Percentiles rank a stretch among this genome's conserved stretches.
phyloP scores from a whole-genome alignment of 2,329 filamentous ascomycete genomes.

The Ilyonectria sp. region DNA sequence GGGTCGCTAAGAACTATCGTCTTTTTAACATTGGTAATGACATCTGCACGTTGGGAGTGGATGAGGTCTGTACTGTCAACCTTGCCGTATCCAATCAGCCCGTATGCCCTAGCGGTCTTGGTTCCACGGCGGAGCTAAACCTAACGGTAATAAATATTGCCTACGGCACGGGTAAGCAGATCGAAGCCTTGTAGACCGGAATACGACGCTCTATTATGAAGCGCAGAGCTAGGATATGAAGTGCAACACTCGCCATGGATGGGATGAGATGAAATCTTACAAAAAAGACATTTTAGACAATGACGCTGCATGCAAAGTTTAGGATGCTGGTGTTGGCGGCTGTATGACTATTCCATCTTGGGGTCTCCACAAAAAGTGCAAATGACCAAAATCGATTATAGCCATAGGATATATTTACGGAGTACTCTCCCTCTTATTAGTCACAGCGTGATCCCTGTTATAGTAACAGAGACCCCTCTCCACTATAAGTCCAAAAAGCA shows the following conservation, averaged over 20 bases:
- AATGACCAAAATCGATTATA: too few species aligned
- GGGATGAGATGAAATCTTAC: slow-evolving; percentile 32
- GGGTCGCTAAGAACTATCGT: slow-evolving; percentile 67
- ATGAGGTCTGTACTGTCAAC: slow-evolving; percentile 67
- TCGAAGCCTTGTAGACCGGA: slow-evolving; percentile 34
- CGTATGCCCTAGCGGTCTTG: slow-evolving; percentile 63
- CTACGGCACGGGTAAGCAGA: slow-evolving; percentile 64
- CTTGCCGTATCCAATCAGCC: slow-evolving; percentile 67
- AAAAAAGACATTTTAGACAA: too few species aligned
- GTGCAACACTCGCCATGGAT: slow-evolving; percentile 39
- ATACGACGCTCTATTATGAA: slow-evolving; percentile 13
- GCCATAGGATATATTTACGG: too few species aligned
- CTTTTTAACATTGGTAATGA: slow-evolving; percentile 70
- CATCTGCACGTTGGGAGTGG: slow-evolving; percentile 63
- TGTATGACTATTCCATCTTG: too few species aligned
- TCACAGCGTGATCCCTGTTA: too few species aligned
- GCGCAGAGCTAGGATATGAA: slow-evolving; percentile 37
- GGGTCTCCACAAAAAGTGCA: too few species aligned
- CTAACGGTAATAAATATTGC: slow-evolving; percentile 65
- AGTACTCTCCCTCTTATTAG: too few species aligned
- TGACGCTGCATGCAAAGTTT: too few species aligned
- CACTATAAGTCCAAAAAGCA: too few species aligned
- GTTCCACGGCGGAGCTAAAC: slow-evolving; percentile 44
- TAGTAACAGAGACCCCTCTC: too few species aligned
- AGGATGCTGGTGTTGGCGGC: too few species aligned